Base-by-base conservation (phyloP, 2,329 filamentous ascomycete genomes). In the Penicillium sp. region DNA sequence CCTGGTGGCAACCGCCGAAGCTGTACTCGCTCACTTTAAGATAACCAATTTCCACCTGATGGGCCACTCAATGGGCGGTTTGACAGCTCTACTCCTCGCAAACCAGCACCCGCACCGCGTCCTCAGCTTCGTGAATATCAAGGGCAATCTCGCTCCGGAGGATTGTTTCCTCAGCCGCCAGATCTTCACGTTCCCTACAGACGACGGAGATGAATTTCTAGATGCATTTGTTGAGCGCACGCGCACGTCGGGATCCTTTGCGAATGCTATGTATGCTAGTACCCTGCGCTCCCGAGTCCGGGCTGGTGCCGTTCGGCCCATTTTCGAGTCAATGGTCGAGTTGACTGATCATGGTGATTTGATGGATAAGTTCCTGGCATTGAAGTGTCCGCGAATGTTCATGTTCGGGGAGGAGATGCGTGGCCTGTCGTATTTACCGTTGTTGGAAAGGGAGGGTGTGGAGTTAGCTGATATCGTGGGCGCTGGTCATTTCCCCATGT, bases 401-500 rank as follows among this genome's bases (percentile, higher is more conserved):
- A 64, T 67, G 57, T 66, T 60, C 48, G 62, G 63, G 1, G 59
- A 65, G 44, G 51, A 62, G 52, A 64, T 58, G 44, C 30, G 50
- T 1, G 53, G 41, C 1, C 30, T 67, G 7, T 66, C 61, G 13
- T 66, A 66, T 60, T 32, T 67, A 29, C 23, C 42, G 2, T 44
- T 34, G 19, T 50, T 66, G 34, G 38, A 46, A 38, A 47, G 51
- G 35, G 51, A 58, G 2, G 55, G 56, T 0, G 58, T 67, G 4
- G 63, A 64, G 41, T 51, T 67, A 53, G 64, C 62, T 11, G 40
- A 61, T 44, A 66, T 67, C 36, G 18, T 48, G 16, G 47, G 53
- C 10, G 58, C 56, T 53, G 64, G 63, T 3, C 61, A 67, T 60
- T 66, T 65, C 32, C 64, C 62, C 3, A 66, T 67, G 65, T 67